A percentile compares a stretch with the other conserved stretches of the same genome.
Evolutionary conservation across 129 eudicot genomes (phyloP).

Genomic region (Tagetes patula): DNA sequence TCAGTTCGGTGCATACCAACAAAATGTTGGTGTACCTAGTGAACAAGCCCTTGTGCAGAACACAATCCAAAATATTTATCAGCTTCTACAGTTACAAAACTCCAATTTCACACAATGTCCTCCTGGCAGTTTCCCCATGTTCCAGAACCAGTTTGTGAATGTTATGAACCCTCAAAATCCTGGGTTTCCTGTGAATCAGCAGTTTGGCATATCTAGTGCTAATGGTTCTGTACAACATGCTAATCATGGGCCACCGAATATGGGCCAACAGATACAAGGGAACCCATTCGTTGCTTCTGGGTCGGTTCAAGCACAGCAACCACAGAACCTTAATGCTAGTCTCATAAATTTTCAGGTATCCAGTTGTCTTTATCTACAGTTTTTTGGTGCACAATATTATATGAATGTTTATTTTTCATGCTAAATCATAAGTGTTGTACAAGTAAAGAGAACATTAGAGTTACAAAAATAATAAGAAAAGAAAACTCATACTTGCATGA

Average conservation of each 20-base stretch:
- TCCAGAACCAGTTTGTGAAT: conserved; percentile 37
- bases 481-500: neutral
- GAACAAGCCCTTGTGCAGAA: conserved; percentile 48
- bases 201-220: conserved; percentile 30
- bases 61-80: conserved; percentile 47
- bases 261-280: conserved; percentile 39
- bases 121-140: conserved; percentile 34
- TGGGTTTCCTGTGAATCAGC: conserved; percentile 41
- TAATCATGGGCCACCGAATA: conserved; percentile 36
- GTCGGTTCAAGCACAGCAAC: conserved; percentile 37
- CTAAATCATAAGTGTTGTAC: neutral
- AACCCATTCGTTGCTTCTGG: conserved; percentile 33
- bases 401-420: neutral
- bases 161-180: conserved; percentile 43
- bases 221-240: conserved; percentile 34
- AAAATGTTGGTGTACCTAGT: conserved; percentile 29
- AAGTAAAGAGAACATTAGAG: neutral
- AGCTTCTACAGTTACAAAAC: conserved; percentile 50
- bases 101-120: conserved; percentile 33
- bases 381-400: neutral
- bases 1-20: conserved; percentile 38
- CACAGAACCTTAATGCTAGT: conserved; percentile 31
- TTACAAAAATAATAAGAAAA: neutral
- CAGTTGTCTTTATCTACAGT: neutral
- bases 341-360: conserved; percentile 48